Evolutionary conservation across 495 filamentous ascomycete genomes (phyloP), one percentile per base, ranked within the genome.

Genomic region (Trypethelium eluteriae): DNA sequence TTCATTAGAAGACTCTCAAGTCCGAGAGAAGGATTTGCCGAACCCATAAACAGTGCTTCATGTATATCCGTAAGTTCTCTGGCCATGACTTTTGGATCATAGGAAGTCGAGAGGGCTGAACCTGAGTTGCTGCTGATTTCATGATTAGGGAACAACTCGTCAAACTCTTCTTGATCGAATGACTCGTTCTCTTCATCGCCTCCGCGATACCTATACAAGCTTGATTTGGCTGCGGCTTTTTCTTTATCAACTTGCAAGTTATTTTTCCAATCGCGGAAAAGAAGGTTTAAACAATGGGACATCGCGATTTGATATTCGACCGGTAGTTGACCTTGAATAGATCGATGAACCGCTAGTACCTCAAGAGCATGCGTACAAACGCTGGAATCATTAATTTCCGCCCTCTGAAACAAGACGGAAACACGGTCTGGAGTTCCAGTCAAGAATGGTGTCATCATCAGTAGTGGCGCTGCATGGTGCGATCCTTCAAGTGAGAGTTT

Each of bases 181-280:
- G 39, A 44, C 67, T 89, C 89, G 64, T 92, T 87, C 67, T 85
- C 89, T 57, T 88, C 86, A 62, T 84, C 79, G 5, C 83, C 86
- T 18, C 92, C 93, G 69, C 83, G 83, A 76, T 91, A 96, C 12
- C 85, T 86, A 75, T 93, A 99, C 34, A 93, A 72, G 61, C 91
- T 89, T 14, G 80, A 83, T 69, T 89, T 90, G 32, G 83, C 80
- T 11, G 89, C 85, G 65, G 86, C 85, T 64, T 87, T 81, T 71
- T 86, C 84, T 72, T 89, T 86, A 68, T 96, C 92, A 38, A 86
- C 80, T 41, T 83, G 81, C 14, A 95, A 82, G 71, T 87, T 85
- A 44, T 80, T 78, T 70, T 85, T 89, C 93, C 93, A 99, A 35
- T 90, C 78, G 56, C 82, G 76, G 72, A 93, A 94, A 75, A 93